Conservation (phyloP, 75 land plant genomes). For the Adiantum capillusveneris region DNA sequence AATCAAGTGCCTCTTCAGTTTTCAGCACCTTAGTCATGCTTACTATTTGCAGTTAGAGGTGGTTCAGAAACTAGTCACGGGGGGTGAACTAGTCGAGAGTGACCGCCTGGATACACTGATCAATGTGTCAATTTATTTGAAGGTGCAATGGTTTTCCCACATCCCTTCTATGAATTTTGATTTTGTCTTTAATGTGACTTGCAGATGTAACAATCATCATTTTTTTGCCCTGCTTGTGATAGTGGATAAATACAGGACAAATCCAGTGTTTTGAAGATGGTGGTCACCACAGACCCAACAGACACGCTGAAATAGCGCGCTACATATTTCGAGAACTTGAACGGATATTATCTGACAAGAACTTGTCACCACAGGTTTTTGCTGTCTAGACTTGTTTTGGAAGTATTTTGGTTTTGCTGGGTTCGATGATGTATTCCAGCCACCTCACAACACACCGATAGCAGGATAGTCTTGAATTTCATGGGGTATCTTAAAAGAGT, state of each 20-base stretch:
- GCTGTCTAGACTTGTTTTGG: too few relatives aligned
- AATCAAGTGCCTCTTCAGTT: not conserved
- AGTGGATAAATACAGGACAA: conserved; percentile 99
- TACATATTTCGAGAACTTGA: conserved; percentile 88
- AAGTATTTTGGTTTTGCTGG: too few relatives aligned
- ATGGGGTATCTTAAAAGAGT: too few relatives aligned
- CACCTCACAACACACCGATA: too few relatives aligned
- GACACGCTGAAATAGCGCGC: conserved; percentile 91
- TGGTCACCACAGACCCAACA: conserved; percentile 92
- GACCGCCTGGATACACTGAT: conserved; percentile 62
- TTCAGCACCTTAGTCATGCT: too few relatives aligned
- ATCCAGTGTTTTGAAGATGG: conserved; percentile 97
- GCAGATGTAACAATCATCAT: not conserved
- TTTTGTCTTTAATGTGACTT: not conserved
- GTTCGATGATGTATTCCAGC: too few relatives aligned
- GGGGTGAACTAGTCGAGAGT: conserved; percentile 18
- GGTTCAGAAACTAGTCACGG: conserved; percentile 59
- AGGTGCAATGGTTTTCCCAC: conserved; percentile 32
- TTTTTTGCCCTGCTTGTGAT: not conserved
- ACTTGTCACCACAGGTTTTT: conserved; percentile 45
- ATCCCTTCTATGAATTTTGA: too few relatives aligned
- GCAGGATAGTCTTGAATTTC: too few relatives aligned
- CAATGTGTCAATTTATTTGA: conserved; percentile 75
- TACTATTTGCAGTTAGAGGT: conserved; percentile 74
- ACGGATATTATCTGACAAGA: conserved; percentile 41